phyloP scores from a whole-genome alignment of 2,329 filamentous ascomycete species.

The Biscogniauxia marginata region DNA sequence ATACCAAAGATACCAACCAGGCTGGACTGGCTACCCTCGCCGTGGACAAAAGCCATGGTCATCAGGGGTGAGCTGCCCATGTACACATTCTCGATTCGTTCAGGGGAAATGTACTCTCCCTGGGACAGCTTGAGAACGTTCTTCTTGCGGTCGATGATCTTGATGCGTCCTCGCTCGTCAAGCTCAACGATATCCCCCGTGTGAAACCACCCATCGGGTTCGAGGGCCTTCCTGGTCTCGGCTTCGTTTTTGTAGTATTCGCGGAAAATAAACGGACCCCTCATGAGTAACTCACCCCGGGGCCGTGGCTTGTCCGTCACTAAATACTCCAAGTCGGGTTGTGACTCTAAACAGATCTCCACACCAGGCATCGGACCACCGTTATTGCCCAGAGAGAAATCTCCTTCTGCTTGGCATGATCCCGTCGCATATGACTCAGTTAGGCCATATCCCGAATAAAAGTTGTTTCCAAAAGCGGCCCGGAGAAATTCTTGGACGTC shows the following conservation, averaged over 20 bases:
- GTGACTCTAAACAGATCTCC: constrained; percentile 80
- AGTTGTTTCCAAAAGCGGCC: constrained; percentile 73
- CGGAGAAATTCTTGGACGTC: constrained; percentile 86
- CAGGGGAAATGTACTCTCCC: constrained; percentile 96
- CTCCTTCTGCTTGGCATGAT: constrained; percentile 65
- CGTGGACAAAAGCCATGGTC: constrained; percentile 83
- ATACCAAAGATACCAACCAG: constrained; percentile 87
- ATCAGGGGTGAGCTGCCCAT: constrained; percentile 77
- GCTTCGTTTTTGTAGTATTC: constrained; percentile 90
- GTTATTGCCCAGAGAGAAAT: constrained; percentile 78
- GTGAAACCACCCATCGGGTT: constrained; percentile 93
- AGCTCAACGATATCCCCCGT: constrained; percentile 89
- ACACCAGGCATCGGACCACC: constrained; percentile 66
- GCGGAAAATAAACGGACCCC: constrained; percentile 75
- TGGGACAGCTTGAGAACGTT: constrained; percentile 98
- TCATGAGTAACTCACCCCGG: constrained; percentile 83
- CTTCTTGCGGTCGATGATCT: constrained; percentile 95
- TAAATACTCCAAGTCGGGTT: constrained; percentile 92
- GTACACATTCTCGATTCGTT: constrained; percentile 95
- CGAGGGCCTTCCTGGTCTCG: constrained; percentile 80
- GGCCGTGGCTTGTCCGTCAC: constrained; percentile 85
- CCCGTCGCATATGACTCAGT: constrained; percentile 88
- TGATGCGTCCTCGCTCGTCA: constrained; percentile 82
- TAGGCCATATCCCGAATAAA: constrained; percentile 87
- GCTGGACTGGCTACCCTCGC: constrained; percentile 77